A percentile compares a stretch with the other conserved stretches of the same genome.
phyloP scores from a whole-genome alignment of 306 rosid species.

The Inga oerstediana region DNA sequence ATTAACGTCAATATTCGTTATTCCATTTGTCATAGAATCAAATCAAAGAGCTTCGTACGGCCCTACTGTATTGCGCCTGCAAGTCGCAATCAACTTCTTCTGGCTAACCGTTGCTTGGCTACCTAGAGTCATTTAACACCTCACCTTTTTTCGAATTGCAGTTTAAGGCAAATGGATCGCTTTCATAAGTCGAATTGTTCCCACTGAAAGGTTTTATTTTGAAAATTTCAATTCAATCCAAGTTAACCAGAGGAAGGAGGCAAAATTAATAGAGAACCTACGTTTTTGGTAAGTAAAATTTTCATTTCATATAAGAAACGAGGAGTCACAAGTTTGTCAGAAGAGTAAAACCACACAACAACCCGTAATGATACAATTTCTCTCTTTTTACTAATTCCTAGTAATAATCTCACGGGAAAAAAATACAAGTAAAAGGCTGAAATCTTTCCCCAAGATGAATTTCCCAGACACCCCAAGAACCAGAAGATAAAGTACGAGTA shows the following conservation, averaged over 20 bases:
- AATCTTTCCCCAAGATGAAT: conserved; percentile 8
- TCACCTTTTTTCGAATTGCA: background rate
- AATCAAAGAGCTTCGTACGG: background rate
- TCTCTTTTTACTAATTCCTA: conserved; percentile 14
- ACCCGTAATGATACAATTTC: conserved; percentile 33
- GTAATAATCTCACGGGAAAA: background rate
- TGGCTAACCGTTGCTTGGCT: background rate
- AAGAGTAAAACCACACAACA: background rate
- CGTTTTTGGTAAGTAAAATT: background rate
- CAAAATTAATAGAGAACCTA: background rate
- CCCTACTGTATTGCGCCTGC: background rate
- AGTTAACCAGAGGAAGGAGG: background rate
- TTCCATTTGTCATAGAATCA: background rate
- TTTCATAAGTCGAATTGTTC: background rate
- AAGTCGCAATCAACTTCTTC: background rate
- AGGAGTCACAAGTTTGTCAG: background rate
- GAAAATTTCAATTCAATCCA: background rate
- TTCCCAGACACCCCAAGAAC: conserved; percentile 11
- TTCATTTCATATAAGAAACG: background rate
- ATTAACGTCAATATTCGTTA: background rate
- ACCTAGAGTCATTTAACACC: background rate
- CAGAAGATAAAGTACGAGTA: background rate
- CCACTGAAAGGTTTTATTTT: background rate
- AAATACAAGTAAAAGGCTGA: conserved; percentile 4
- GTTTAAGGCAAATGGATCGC: background rate